Evolutionary conservation across 345 rosid genomes (phyloP).

Genomic region (Lepidium didymum): DNA sequence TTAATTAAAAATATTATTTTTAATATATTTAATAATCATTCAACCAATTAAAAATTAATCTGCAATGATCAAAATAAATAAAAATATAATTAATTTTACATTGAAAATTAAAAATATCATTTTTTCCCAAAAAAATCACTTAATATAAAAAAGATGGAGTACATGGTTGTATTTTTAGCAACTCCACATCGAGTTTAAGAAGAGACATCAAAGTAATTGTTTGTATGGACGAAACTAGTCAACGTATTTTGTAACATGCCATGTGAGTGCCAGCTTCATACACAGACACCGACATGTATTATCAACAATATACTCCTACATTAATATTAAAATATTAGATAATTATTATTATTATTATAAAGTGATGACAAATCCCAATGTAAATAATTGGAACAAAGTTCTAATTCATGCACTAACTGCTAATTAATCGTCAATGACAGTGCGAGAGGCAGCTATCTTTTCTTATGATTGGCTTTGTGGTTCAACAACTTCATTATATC

Average conservation of each 20-base stretch:
- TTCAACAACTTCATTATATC: not conserved
- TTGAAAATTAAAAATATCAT: too few relatives aligned
- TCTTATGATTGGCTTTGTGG: conserved; percentile 18
- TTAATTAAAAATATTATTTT: too few relatives aligned
- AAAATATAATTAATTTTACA: too few relatives aligned
- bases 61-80: too few relatives aligned
- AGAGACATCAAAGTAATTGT: conserved; percentile 19
- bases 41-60: too few relatives aligned
- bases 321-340: not conserved
- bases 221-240: conserved; percentile 25
- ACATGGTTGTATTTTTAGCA: not conserved
- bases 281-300: conserved; percentile 19
- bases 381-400: conserved; percentile 8
- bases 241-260: conserved; percentile 37
- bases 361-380: conserved; percentile 7
- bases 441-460: not conserved
- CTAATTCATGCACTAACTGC: conserved; percentile 15
- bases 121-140: too few relatives aligned
- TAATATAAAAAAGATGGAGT: too few relatives aligned
- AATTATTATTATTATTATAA: not conserved
- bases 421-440: conserved; percentile 19
- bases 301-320: not conserved
- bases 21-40: too few relatives aligned
- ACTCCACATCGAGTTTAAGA: not conserved
- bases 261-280: conserved; percentile 58